Conservation (phyloP, 2,329 filamentous ascomycete genomes). For the Sarocladium brachiariae region DNA sequence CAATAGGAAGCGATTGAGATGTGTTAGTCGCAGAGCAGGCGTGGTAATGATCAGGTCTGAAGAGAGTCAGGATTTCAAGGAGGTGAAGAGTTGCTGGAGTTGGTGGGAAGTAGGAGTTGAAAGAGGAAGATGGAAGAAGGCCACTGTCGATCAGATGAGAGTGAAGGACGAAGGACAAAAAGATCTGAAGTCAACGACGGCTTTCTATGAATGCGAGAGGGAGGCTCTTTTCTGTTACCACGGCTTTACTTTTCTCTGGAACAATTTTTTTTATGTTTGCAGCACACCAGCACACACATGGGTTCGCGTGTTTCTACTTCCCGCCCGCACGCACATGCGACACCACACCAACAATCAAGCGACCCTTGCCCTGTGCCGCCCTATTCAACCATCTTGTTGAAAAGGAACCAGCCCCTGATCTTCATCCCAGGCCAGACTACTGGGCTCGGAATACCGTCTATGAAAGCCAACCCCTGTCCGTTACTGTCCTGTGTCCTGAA, state of each 20-base stretch:
- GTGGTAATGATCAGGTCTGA: background rate
- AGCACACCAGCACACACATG: background rate
- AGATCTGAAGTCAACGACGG: background rate
- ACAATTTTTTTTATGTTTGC: constrained; percentile 5
- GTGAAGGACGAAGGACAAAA: background rate
- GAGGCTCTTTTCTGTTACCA: background rate
- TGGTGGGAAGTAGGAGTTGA: background rate
- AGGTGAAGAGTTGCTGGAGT: background rate
- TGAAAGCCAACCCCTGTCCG: background rate
- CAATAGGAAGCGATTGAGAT: background rate
- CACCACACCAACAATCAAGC: background rate
- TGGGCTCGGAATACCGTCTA: constrained; percentile 2
- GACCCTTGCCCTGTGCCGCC: constrained; percentile 4
- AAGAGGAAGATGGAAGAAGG: background rate
- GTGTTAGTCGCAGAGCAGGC: no score
- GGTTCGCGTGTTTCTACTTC: constrained; percentile 3
- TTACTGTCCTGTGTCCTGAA: background rate
- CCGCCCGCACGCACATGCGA: constrained; percentile 5
- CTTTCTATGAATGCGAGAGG: background rate
- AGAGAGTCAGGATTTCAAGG: background rate
- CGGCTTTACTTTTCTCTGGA: constrained; percentile 3
- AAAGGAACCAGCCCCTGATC: constrained; percentile 7
- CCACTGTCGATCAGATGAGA: no score
- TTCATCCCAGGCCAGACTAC: constrained; percentile 1
- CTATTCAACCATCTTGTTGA: background rate